A percentile compares a stretch with the other conserved stretches of the same genome.
phyloP scores from a whole-genome alignment of 2,329 filamentous ascomycete genomes.

The Davidsoniella australis region DNA sequence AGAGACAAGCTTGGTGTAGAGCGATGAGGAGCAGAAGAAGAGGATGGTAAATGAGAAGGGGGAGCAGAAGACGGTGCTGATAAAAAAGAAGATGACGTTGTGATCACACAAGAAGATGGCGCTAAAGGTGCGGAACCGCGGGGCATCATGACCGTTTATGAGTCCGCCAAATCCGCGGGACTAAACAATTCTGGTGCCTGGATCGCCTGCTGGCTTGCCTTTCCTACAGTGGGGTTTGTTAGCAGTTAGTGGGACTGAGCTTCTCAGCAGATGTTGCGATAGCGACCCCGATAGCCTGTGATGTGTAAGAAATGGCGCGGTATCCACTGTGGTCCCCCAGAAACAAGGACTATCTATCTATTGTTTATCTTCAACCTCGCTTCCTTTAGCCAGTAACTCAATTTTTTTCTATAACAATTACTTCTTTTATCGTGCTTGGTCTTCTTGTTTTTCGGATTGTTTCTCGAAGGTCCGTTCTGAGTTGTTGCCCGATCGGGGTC shows the following conservation, averaged over 20 bases:
- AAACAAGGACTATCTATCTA: too few relatives aligned
- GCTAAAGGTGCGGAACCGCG: constrained; percentile 12
- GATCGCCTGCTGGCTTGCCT: neutral
- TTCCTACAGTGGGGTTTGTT: neutral
- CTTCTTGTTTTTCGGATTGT: too few relatives aligned
- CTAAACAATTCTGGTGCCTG: neutral
- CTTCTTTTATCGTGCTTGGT: too few relatives aligned
- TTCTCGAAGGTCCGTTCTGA: too few relatives aligned
- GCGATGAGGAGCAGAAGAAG: constrained; percentile 18
- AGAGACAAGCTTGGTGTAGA: constrained; percentile 19
- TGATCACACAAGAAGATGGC: constrained; percentile 15
- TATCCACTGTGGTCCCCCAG: too few relatives aligned
- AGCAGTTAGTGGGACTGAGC: neutral
- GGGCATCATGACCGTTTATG: constrained; percentile 11
- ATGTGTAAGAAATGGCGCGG: too few relatives aligned
- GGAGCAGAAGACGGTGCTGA: neutral
- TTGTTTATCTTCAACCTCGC: too few relatives aligned
- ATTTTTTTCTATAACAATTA: too few relatives aligned
- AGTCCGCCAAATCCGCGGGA: neutral
- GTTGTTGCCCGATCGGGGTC: too few relatives aligned
- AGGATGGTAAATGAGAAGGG: constrained; percentile 15
- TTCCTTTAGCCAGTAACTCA: too few relatives aligned
- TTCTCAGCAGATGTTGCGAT: neutral
- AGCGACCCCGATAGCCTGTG: too few relatives aligned
- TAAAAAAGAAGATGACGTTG: neutral